These are phyloP conservation scores for Pelagophyceae sp. DNA, from an alignment of 352 stramenopile species.

Conservation along the genomic window DNA sequence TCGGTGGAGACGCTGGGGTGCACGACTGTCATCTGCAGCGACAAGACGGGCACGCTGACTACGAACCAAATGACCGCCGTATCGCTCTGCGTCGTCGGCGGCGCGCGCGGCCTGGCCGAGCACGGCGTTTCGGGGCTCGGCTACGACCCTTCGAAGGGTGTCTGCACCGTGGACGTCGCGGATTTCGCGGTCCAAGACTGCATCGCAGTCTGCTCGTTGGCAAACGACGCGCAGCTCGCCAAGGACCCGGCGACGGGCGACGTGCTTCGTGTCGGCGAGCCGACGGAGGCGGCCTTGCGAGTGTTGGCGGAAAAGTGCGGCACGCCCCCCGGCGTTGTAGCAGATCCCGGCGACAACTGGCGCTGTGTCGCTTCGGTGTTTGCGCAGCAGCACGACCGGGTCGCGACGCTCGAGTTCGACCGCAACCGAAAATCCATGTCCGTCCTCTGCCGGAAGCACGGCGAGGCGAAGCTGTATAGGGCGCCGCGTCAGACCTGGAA, in stretches of 20 bases:
- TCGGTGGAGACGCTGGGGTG: constrained; percentile 94
- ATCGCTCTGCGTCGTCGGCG: constrained; percentile 45
- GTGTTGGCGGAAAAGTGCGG: constrained; percentile 94
- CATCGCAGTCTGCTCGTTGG: constrained; percentile 73
- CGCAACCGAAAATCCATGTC: constrained; percentile 96
- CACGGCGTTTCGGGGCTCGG: constrained; percentile 83
- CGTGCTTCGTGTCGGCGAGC: constrained; percentile 76
- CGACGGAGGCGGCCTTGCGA: constrained; percentile 89
- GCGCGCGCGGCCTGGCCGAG: constrained; percentile 53
- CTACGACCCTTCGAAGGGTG: constrained; percentile 66
- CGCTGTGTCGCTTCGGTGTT: constrained; percentile 48
- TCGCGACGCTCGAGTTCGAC: constrained; percentile 89
- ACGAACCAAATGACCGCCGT: constrained; percentile 90
- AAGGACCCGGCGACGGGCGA: constrained; percentile 19
- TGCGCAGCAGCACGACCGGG: constrained; percentile 63
- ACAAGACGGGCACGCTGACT: constrained; percentile 88
- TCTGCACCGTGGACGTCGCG: constrained; percentile 53
- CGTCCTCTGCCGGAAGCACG: constrained; percentile 62
- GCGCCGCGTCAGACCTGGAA: too few species aligned
- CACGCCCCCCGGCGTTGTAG: constrained; percentile 37
- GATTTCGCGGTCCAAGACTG: constrained; percentile 58
- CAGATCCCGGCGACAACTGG: constrained; percentile 55
- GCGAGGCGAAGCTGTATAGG: constrained; percentile 1
- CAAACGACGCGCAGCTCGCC: constrained; percentile 62
- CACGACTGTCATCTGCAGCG: constrained; percentile 84